Evolutionary conservation across 352 stramenopile species (phyloP).

Genomic region (Globisporangium solare): DNA sequence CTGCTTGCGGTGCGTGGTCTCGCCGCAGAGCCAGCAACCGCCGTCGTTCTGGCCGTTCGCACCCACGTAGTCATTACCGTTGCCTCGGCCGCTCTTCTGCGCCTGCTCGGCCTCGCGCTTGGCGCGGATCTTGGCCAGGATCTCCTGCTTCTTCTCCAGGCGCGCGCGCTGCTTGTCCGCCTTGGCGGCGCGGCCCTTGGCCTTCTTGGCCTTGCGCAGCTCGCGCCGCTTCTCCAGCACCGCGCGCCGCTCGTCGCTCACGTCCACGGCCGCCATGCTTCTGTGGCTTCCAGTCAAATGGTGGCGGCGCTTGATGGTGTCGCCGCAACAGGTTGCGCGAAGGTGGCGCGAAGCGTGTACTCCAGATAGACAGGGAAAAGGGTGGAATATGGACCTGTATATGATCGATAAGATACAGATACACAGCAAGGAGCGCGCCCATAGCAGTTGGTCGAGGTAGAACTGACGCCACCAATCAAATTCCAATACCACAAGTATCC

Average conservation of each 20-base stretch:
- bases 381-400: neutral
- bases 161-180: slow-evolving; percentile 54
- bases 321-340: neutral
- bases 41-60: slow-evolving; percentile 20
- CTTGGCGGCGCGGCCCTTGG: slow-evolving; percentile 62
- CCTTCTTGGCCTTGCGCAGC: slow-evolving; percentile 80
- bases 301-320: neutral
- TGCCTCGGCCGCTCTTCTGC: slow-evolving; percentile 20
- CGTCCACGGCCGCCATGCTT: slow-evolving; percentile 9
- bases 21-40: slow-evolving; percentile 76
- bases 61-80: slow-evolving; percentile 18
- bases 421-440: too few relatives aligned
- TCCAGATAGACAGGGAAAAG: too few relatives aligned
- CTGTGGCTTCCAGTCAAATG: slow-evolving; percentile 9
- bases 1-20: slow-evolving; percentile 68
- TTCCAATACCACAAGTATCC: neutral
- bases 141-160: slow-evolving; percentile 75
- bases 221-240: slow-evolving; percentile 53
- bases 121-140: slow-evolving; percentile 69
- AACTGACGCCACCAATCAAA: slow-evolving; percentile 4
- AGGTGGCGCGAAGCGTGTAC: neutral
- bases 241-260: slow-evolving; percentile 27
- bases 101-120: slow-evolving; percentile 46
- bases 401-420: neutral
- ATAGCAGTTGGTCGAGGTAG: too few relatives aligned